A percentile compares a stretch with the other conserved stretches of the same genome.
Conservation (phyloP, 331 rosid genomes). For the Prunus yedoensis region DNA sequence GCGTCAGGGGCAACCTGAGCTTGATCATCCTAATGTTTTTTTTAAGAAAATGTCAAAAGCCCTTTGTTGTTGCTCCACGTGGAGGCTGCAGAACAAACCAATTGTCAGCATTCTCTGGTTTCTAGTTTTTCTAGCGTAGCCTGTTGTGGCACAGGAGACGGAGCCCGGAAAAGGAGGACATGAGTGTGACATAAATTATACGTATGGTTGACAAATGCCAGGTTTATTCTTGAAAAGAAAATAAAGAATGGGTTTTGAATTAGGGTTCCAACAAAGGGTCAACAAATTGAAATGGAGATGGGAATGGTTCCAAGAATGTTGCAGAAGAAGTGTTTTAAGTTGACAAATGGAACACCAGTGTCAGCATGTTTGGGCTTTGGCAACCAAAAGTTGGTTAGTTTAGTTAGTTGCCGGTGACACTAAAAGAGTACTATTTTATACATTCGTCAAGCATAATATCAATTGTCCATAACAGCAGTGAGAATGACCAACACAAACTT, state of each 20-base stretch:
- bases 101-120: neutral
- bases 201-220: constrained; percentile 10
- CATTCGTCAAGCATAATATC: neutral
- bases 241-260: neutral
- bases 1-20: neutral
- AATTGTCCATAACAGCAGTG: neutral
- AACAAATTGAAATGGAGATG: no score
- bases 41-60: constrained; percentile 8
- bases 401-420: neutral
- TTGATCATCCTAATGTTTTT: neutral
- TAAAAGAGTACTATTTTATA: neutral
- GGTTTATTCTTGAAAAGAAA: neutral
- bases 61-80: constrained; percentile 26
- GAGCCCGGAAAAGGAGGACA: neutral
- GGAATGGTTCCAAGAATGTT: constrained; percentile 5
- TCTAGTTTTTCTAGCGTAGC: neutral
- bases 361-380: neutral
- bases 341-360: constrained; percentile 3
- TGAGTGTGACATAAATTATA: neutral
- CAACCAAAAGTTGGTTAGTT: neutral
- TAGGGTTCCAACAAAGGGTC: no score
- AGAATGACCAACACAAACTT: constrained; percentile 3
- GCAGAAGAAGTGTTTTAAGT: neutral
- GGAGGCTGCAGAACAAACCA: constrained; percentile 18
- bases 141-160: neutral